A percentile compares a stretch with the other conserved stretches of the same genome.
Evolutionary conservation across 2,329 filamentous ascomycete genomes (phyloP).

Genomic region (Cadophora gregata): DNA sequence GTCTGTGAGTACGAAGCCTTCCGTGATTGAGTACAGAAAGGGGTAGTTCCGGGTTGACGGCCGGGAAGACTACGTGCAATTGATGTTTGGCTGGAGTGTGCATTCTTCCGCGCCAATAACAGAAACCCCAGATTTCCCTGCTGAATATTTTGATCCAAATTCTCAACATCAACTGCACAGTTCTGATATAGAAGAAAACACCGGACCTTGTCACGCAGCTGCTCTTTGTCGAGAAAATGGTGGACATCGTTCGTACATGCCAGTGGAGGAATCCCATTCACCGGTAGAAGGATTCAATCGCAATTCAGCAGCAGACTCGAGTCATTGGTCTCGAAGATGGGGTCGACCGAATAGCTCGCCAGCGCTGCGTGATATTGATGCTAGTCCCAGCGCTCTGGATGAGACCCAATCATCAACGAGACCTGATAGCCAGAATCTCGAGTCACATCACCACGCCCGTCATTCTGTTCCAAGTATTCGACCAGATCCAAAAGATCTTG

Average conservation of each 20-base stretch:
- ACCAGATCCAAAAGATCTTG: background rate
- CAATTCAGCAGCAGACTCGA: background rate
- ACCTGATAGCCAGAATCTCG: background rate
- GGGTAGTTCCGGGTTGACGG: background rate
- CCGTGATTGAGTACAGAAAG: background rate
- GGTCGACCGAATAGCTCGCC: background rate
- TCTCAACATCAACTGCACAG: background rate
- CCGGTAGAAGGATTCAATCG: background rate
- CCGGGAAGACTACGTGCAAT: constrained; percentile 10
- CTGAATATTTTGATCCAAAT: background rate
- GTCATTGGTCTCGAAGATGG: background rate
- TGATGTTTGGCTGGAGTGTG: constrained; percentile 23
- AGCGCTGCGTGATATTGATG: background rate
- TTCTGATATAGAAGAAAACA: background rate
- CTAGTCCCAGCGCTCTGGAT: background rate
- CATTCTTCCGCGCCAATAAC: background rate
- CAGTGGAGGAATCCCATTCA: background rate
- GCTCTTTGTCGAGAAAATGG: background rate
- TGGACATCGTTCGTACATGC: background rate
- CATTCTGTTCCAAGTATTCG: constrained; percentile 2
- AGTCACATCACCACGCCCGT: constrained; percentile 2
- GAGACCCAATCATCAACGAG: background rate
- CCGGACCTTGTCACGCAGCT: background rate
- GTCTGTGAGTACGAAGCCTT: background rate
- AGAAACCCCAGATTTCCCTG: background rate